Base-by-base conservation (phyloP, 2,329 filamentous ascomycete species). In the Ascocoryne sarcoides region DNA sequence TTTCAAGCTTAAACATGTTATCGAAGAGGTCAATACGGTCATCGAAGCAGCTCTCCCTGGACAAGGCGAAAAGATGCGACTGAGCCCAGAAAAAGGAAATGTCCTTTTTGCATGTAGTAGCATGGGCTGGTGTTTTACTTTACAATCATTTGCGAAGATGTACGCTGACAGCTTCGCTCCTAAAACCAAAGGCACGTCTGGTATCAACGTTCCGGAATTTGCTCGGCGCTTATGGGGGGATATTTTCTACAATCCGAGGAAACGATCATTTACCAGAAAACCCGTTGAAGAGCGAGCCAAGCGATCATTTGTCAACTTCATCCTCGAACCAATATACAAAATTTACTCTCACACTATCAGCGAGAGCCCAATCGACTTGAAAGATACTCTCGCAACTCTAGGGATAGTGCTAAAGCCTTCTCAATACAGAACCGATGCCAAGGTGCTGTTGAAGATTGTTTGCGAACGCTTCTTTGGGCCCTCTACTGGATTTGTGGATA, bases 1-100 rank as follows among this genome's bases (percentile, higher is more conserved):
- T 66, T 96, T 95, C 72, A 98, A 98, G 70, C 71, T 98, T 40
- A 96, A 95, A 66, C 89, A 96, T 61, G 88, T 95, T n/a, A 79
- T 98, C 39, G 92, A 98, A 62, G 87, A 96, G 63, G 89, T 98
- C 63, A 98, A 98, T 65, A 95, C 87, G 1, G 70, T 92, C 52
- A 96, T 98, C 55, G 86, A 94, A 59, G 88, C 84, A 59, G 83
- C 84, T 3, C 71, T 88, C 19, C 90, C 92, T 3, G 82, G 86
- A 2, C 76, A 78, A 53, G 88, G 89, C 19, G 85, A 86, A 56
- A 78, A 75, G 46, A 79, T 77, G 62, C 78, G 92, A 49, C 65
- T 98, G 47, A 96, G 90, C 52, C 92, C 92, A 0, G 92, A 98
- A 60, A 95, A 89, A 65, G 92, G 92, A 46, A 98, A 98, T 59